These are phyloP conservation scores for Scedosporium boydii DNA, from an alignment of 2,329 filamentous ascomycete genomes.

Conservation along the genomic window DNA sequence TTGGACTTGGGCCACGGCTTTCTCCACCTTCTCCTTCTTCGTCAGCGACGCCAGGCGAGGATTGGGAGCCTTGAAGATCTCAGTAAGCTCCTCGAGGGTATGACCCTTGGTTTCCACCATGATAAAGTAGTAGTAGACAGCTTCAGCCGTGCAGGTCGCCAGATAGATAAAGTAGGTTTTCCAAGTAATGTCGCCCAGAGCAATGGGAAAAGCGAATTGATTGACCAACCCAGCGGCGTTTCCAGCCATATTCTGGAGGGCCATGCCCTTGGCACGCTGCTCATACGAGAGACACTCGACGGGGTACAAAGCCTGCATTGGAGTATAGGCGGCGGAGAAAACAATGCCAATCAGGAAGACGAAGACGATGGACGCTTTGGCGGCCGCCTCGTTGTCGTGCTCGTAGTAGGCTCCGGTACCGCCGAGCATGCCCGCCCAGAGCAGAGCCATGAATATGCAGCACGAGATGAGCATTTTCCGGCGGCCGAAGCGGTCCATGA, in stretches of 20 bases:
- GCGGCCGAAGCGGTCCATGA: constrained; percentile 47
- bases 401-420: constrained; percentile 28
- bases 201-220: constrained; percentile 33
- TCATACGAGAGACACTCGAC: constrained; percentile 22
- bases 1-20: not conserved
- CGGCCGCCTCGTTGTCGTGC: constrained; percentile 23
- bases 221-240: constrained; percentile 27
- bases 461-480: constrained; percentile 39
- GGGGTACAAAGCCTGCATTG: constrained; percentile 28
- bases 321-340: constrained; percentile 42
- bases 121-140: constrained; percentile 36
- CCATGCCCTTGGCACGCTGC: constrained; percentile 28
- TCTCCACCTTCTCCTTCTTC: constrained; percentile 15
- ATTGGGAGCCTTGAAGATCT: constrained; percentile 37
- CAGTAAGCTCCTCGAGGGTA: constrained; percentile 44
- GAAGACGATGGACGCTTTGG: constrained; percentile 37
- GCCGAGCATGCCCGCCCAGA: constrained; percentile 38
- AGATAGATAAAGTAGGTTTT: constrained; percentile 36
- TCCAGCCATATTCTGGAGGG: constrained; percentile 30
- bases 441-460: constrained; percentile 32
- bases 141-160: constrained; percentile 33
- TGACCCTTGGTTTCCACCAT: constrained; percentile 37
- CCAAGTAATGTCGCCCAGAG: constrained; percentile 31
- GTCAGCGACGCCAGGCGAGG: constrained; percentile 35
- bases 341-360: constrained; percentile 44